Base-by-base conservation (phyloP, 1,139 yeast species). In the Saccharomyces uvarum region DNA sequence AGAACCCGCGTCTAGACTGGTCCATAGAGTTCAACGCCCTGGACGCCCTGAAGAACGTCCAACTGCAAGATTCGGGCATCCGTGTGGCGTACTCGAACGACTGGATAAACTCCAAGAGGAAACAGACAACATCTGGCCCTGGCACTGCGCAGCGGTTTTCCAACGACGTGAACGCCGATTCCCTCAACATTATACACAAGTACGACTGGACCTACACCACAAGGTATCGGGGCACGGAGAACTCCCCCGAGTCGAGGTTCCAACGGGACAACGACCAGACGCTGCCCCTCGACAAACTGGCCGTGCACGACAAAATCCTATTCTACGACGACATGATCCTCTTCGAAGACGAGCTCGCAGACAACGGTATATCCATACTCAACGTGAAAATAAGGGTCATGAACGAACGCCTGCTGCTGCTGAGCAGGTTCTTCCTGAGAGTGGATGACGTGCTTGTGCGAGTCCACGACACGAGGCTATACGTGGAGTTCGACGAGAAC, bases 141-240 rank as follows among this genome's bases (percentile, higher is more conserved):
- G 67, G 60, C 4, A 21, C 19, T 32, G 44, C 19, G 24, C 54
- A 52, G 48, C 53, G 50, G 48, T 47, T 50, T 14, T 55, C 56
- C 47, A 51, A 59, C 32, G 65, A 61, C 11, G 57, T 60, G 24
- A 77, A 72, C 51, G 77, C 73, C 21, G 73, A 72, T 47, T 74
- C 81, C 8, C 70, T 80, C 57, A 77, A 78, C 47, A 77, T 83
- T 56, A 80, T 84, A 51, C 87, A 86, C 63, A 95, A 96, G 1
- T 95, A 82, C 70, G 99, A 93, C 72, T 93, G 99, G 99, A 93
- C 99, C 0, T 93, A 93, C 68, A 81, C 96, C 0, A 83, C 97
- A 0, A 74, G 77, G 51, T 93, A 91, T 68, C 77, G 75, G 56
- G 99, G 98, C 0, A 78, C 85, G 0, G 63, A 68, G 7, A 50